Conservation (phyloP, 192 early-diverging fungal genomes). For the Coemansia pectinata region DNA sequence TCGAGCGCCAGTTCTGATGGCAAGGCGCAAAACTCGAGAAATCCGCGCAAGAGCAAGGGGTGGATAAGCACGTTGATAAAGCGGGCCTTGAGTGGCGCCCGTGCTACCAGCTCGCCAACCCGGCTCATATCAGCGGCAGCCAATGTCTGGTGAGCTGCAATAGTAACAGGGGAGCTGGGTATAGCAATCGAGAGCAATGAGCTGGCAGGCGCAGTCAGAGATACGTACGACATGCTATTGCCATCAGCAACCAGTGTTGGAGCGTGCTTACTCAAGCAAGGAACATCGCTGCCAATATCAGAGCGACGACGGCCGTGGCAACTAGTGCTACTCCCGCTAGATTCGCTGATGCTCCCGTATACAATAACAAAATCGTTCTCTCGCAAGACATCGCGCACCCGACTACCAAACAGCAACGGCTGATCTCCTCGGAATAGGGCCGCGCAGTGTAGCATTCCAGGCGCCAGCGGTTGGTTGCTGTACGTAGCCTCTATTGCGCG, state of each 20-base stretch:
- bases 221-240: not conserved
- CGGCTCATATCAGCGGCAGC: slow-evolving; percentile 10
- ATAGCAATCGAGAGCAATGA: not conserved
- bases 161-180: not conserved
- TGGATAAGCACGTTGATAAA: slow-evolving; percentile 52
- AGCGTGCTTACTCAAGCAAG: not conserved
- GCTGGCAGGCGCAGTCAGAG: not conserved
- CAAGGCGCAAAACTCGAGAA: slow-evolving; percentile 52
- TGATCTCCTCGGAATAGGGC: slow-evolving; percentile 44
- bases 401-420: slow-evolving; percentile 57
- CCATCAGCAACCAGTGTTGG: not conserved
- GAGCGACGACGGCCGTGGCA: not conserved
- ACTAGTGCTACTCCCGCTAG: slow-evolving; percentile 38
- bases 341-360: slow-evolving; percentile 36
- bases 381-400: slow-evolving; percentile 58
- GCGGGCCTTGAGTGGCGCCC: slow-evolving; percentile 48
- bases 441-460: slow-evolving; percentile 34
- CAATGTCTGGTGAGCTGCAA: not conserved
- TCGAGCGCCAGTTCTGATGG: slow-evolving; percentile 76
- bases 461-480: not conserved
- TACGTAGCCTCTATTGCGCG: slow-evolving; percentile 23
- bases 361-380: slow-evolving; percentile 57
- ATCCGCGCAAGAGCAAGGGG: slow-evolving; percentile 32
- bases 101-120: slow-evolving; percentile 21
- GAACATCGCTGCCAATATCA: not conserved